These are phyloP conservation scores for Apiotrichum gamsii DNA, from an alignment of 1,284 basidiomycete genomes.

Conservation along the genomic window DNA sequence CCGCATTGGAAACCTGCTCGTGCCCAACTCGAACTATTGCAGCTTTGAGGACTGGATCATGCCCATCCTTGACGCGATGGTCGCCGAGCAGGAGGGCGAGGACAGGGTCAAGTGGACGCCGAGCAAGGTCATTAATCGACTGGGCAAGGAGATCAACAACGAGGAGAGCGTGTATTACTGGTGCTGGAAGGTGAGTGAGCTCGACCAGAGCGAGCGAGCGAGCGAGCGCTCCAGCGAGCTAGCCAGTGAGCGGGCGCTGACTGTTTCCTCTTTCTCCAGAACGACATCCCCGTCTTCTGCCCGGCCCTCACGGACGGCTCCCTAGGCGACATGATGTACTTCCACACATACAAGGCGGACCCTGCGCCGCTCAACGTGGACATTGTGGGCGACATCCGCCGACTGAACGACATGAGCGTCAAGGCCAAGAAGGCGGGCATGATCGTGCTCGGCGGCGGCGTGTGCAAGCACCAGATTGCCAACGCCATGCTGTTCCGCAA, in stretches of 20 bases:
- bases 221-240: not conserved
- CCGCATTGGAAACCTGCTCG: constrained; percentile 93
- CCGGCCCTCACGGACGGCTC: constrained; percentile 97
- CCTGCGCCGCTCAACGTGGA: constrained; percentile 79
- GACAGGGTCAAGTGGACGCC: constrained; percentile 66
- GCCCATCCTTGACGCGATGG: constrained; percentile 87
- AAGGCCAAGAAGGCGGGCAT: constrained; percentile 91
- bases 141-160: constrained; percentile 93
- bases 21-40: constrained; percentile 99
- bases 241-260: not conserved
- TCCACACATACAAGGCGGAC: constrained; percentile 83
- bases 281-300: constrained; percentile 97
- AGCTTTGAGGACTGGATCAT: constrained; percentile 98
- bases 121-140: constrained; percentile 80
- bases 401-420: constrained; percentile 83
- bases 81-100: constrained; percentile 66
- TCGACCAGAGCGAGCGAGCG: not conserved
- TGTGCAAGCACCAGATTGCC: constrained; percentile 99
- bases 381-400: constrained; percentile 89
- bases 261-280: constrained; percentile 53
- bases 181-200: constrained; percentile 83
- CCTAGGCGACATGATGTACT: constrained; percentile 98
- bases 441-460: constrained; percentile 96
- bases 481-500: constrained; percentile 98
- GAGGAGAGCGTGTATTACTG: constrained; percentile 98